phyloP scores from a whole-genome alignment of 2,329 filamentous ascomycete genomes.

The Aureobasidium sp. region DNA sequence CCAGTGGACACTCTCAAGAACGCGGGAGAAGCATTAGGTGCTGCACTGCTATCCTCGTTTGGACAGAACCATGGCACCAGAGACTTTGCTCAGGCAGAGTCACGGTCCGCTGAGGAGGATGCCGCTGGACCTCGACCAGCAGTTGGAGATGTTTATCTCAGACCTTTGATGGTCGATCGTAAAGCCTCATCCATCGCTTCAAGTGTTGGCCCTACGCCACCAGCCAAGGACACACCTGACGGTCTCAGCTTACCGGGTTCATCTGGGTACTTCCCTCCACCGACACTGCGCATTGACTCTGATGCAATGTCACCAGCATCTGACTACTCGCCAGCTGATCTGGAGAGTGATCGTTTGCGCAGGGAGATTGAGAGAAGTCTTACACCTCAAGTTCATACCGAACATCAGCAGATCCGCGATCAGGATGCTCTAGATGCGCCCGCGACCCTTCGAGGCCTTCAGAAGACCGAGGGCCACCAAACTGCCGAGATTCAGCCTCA shows the following conservation, averaged over 20 bases:
- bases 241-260: constrained; percentile 17
- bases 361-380: constrained; percentile 70
- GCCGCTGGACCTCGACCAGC: constrained; percentile 22
- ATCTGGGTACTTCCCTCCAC: constrained; percentile 32
- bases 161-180: constrained; percentile 34
- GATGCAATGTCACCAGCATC: constrained; percentile 1
- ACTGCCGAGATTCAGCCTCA: background rate
- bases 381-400: constrained; percentile 38
- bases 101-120: constrained; percentile 21
- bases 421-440: constrained; percentile 27
- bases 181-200: constrained; percentile 29
- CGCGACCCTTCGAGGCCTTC: constrained; percentile 18
- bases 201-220: constrained; percentile 40
- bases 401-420: constrained; percentile 18
- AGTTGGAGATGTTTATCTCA: constrained; percentile 31
- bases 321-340: constrained; percentile 47
- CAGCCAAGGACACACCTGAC: constrained; percentile 38
- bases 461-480: constrained; percentile 8
- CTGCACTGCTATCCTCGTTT: constrained; percentile 34
- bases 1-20: constrained; percentile 42
- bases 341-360: constrained; percentile 63
- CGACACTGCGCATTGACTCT: constrained; percentile 15
- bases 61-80: constrained; percentile 30
- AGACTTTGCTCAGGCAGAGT: constrained; percentile 26
- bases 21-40: constrained; percentile 43